phyloP scores from a whole-genome alignment of 2,329 filamentous ascomycete genomes.

The Xylaria sp. region DNA sequence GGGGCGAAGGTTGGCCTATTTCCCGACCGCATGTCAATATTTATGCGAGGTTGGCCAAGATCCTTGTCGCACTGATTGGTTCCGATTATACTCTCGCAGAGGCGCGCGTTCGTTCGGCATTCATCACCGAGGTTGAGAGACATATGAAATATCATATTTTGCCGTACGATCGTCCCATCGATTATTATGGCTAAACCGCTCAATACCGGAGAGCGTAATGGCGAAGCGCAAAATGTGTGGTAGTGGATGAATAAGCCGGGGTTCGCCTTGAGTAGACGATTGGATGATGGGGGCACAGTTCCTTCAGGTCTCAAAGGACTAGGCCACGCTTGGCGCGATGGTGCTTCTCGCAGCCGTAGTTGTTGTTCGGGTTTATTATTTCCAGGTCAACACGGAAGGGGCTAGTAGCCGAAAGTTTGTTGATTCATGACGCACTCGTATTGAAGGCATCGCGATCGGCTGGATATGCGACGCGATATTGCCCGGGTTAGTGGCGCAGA shows the following conservation, averaged over 20 bases:
- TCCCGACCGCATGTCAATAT: constrained; percentile 32
- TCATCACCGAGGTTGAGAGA: constrained; percentile 6
- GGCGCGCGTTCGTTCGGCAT: constrained; percentile 21
- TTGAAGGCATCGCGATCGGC: constrained; percentile 10
- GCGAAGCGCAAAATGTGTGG: constrained; percentile 24
- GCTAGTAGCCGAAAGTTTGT: neutral
- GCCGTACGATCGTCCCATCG: constrained; percentile 11
- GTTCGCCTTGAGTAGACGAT: constrained; percentile 38
- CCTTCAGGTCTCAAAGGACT: neutral
- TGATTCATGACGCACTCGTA: constrained; percentile 8
- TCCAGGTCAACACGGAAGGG: neutral
- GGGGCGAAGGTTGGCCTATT: constrained; percentile 30
- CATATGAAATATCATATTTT: constrained; percentile 10
- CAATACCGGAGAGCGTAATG: constrained; percentile 1
- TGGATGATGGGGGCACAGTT: constrained; percentile 28
- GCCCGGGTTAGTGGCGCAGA: constrained; percentile 11
- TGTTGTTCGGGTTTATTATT: neutral
- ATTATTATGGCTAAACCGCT: constrained; percentile 8
- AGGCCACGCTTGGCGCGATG: constrained; percentile 14
- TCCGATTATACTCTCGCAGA: constrained; percentile 5
- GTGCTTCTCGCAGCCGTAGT: neutral
- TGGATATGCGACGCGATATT: constrained; percentile 19
- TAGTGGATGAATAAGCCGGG: constrained; percentile 13
- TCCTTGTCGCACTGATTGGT: constrained; percentile 24
- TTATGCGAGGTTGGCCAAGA: constrained; percentile 28